Evolutionary conservation across 2,329 filamentous ascomycete genomes (phyloP), one percentile per base, ranked within the genome.

Genomic region (Mariannaea sp.): DNA sequence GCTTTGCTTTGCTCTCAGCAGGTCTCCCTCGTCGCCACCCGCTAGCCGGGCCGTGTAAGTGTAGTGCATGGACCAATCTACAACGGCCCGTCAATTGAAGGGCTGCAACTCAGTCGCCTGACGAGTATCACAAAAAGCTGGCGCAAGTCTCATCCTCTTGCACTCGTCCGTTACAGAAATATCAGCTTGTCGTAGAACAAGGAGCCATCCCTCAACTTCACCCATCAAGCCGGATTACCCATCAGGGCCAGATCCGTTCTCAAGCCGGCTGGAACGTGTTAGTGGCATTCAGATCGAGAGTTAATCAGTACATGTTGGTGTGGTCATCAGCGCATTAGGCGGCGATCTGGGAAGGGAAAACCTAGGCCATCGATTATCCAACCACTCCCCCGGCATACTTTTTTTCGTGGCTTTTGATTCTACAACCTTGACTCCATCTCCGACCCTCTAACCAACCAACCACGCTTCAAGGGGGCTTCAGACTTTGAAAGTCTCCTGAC

Each of bases 21-120:
- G 5, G 5, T 24, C 22, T 24, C 22, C 22, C 22, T 24, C 22
- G 29, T 32, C 29, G 9, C 13, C 29, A 32, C 29, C 13, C 4
- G 7, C 29, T 32, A 12, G 29, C 29, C 13, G 29, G 13, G 29
- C 10, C 26, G n/a, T 12, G 26, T 12, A 32, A 32, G 29, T 6
- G 9, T 32, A 5, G 13, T 47, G 44, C 44, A 47, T 39, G 44
- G 44, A 29, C 22, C 14, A 20, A n/a, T 12, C 44, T 47, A 33
- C 44, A 47, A 26, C 33, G 44, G 44, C 35, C 44, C 44, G 32
- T 38, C 20, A 26, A 27, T 26, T 32, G 16, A 19, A 45, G 20
- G 43, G 43, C 43, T 26, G 22, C 43, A 32, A 5, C 29, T 32
- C 9, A 8, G 29, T 32, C 36, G 36, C 16, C 17, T 17, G 24